These are phyloP conservation scores for Pinus albicaulis DNA, from an alignment of 75 land plant genomes.

Conservation along the genomic window DNA sequence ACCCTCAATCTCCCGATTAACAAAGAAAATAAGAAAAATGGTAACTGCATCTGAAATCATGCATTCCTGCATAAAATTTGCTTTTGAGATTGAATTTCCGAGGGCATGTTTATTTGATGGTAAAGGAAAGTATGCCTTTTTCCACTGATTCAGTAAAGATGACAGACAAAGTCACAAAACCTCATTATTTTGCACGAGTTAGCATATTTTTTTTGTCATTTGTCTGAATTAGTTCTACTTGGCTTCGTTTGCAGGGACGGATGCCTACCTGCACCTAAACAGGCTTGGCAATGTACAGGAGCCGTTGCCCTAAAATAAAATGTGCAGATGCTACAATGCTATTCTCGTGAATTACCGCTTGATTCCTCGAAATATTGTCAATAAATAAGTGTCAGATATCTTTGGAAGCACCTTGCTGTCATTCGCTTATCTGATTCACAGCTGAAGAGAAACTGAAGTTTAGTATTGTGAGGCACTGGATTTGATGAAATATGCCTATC, in stretches of 20 bases:
- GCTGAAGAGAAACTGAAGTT: background rate
- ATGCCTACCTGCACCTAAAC: conserved; percentile 94
- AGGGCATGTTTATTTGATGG: no score
- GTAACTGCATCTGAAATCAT: background rate
- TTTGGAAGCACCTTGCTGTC: conserved; percentile 1
- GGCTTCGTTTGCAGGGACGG: conserved; percentile 69
- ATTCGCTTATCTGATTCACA: background rate
- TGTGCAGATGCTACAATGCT: no score
- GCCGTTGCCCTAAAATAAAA: conserved; percentile 55
- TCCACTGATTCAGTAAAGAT: no score
- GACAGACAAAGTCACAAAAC: no score
- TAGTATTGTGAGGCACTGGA: background rate
- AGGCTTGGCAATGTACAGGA: conserved; percentile 94
- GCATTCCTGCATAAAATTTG: background rate
- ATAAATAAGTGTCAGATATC: background rate
- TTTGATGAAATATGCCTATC: conserved; percentile 2
- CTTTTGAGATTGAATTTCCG: background rate
- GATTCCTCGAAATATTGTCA: background rate
- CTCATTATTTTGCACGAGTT: background rate
- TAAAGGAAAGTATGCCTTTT: no score
- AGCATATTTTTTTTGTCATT: background rate
- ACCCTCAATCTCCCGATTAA: background rate
- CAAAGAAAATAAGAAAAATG: background rate
- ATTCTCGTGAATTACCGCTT: background rate
- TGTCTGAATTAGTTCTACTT: background rate